Evolutionary conservation across 257 asterid genomes (phyloP).

Genomic region (Misopates orontium): DNA sequence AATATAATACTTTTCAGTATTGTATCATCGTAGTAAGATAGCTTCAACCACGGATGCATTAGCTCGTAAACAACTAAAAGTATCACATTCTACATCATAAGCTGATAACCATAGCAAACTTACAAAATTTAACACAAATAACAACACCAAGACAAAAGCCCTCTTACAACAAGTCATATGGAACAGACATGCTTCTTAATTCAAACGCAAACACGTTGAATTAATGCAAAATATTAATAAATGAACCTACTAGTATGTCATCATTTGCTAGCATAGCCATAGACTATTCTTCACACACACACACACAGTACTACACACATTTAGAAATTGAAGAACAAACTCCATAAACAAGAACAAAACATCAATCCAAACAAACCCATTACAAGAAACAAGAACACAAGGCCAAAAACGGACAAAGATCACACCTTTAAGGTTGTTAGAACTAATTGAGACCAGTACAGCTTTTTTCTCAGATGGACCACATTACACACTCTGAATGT

Average conservation of each 20-base stretch:
- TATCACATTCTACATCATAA: constrained; percentile 13
- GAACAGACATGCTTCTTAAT: constrained; percentile 5
- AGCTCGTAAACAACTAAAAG: constrained; percentile 8
- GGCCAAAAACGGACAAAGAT: constrained; percentile 11
- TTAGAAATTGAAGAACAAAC: neutral
- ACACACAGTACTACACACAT: neutral
- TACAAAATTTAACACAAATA: neutral
- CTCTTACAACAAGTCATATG: constrained; percentile 7
- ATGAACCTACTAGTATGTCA: neutral
- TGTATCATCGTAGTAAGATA: neutral
- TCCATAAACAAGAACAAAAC: constrained; percentile 2
- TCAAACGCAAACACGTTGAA: constrained; percentile 18
- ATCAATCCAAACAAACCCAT: constrained; percentile 21
- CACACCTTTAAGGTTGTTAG: constrained; percentile 24
- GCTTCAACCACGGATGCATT: constrained; percentile 24
- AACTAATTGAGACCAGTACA: constrained; percentile 13
- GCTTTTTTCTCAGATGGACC: constrained; percentile 21
- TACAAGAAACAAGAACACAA: constrained; percentile 19
- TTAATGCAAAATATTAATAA: constrained; percentile 1
- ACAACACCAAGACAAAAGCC: constrained; percentile 1
- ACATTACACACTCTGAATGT: constrained; percentile 29
- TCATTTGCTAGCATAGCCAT: too few relatives aligned
- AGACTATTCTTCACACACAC: too few relatives aligned
- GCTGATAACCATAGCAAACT: neutral
- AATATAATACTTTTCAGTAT: too few relatives aligned